Evolutionary conservation across 1,139 yeast genomes (phyloP), one percentile per base, ranked within the genome.

Genomic region (Geotrichum reessii): DNA sequence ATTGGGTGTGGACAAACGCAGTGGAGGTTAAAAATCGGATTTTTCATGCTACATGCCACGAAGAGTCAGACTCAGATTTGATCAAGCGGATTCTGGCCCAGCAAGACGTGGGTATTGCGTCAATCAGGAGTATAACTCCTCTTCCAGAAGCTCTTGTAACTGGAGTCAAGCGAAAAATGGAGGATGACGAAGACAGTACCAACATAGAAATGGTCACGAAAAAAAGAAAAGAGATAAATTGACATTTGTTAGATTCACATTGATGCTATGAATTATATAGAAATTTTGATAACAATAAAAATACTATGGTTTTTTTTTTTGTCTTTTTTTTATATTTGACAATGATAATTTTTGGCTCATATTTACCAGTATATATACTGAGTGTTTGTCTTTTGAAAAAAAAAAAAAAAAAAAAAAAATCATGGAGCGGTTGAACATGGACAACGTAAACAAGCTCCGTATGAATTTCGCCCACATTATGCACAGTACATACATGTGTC

Each of bases 1-100:
- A 92, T 70, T 95, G 99, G 99, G 84, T 92, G 48, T 93, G 97
- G 97, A 81, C 78, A 65, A 85, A 87, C 69, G 90, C 97, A 51
- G 79, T 89, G 31, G 78, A 79, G 61, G 82, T 80, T 8, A 81
- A 85, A n/a, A 87, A 85, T 8, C 85, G 83, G 64, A 82, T 87
- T 52, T 87, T 86, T 69, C 99, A 95, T 74, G 87, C 87, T 47
- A 78, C 84, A 1, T 95, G 99, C 71, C 86, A 79, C 69, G 78
- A 83, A 50, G 97, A 92, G 68, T 83, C 96, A 14, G 73, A 66
- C 44, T 63, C 69, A 2, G 63, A 53, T 25, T 63, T 48, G 64
- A 71, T 37, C 47, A 60, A 63, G 33, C 59, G 65, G 27, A 55
- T 62, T 27, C 74, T 78, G 63, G 67, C 78, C 53, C 53, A 57